Evolutionary conservation across 2,329 filamentous ascomycete species (phyloP), one percentile per base, ranked within the genome.

Genomic region (Talaromyces sp.): DNA sequence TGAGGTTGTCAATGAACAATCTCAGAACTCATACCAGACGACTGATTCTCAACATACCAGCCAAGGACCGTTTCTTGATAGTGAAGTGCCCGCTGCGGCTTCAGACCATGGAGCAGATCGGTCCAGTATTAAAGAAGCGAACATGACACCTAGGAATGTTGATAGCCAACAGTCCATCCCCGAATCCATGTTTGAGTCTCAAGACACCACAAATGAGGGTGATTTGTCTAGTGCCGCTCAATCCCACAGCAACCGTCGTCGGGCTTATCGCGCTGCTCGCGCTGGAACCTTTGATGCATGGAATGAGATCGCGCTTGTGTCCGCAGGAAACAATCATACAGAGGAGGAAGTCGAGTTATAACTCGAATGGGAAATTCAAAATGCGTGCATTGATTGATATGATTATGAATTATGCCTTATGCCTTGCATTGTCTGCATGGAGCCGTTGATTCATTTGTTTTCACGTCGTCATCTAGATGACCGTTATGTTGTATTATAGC

Each of bases 211-310:
- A 21, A 21, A 53, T 12, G 41, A 56, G 24, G 38, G n/a, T 19
- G 57, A 54, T 27, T 55, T 12, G 52, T 27, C 8, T 57, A 38
- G 26, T 43, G 32, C 21, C 3, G 29, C 12, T 27, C 29, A 61
- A 24, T 50, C 27, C 17, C 46, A 57, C 50, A 19, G 57, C 10
- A 50, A 54, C 43, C 60, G 56, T 43, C 38, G 26, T 31, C 56
- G 46, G 57, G 77, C 73, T 26, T 82, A 76, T 57, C 65, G 72
- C 19, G 77, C 77, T 27, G 78, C 72, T 19, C 71, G 68, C 10
- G 75, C 72, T 63, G 73, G 74, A 10, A 78, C 72, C 11, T 79
- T 73, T 54, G 74, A 75, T 9, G 77, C 69, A 4, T 80, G 78
- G 77, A 68, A 69, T 53, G 67, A 72, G 24, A 64, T 75, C n/a